Percentiles rank a stretch among this genome's conserved stretches.
Evolutionary conservation across 148 eudicot species (phyloP).

Genomic region (Salicornia ramosissima): DNA sequence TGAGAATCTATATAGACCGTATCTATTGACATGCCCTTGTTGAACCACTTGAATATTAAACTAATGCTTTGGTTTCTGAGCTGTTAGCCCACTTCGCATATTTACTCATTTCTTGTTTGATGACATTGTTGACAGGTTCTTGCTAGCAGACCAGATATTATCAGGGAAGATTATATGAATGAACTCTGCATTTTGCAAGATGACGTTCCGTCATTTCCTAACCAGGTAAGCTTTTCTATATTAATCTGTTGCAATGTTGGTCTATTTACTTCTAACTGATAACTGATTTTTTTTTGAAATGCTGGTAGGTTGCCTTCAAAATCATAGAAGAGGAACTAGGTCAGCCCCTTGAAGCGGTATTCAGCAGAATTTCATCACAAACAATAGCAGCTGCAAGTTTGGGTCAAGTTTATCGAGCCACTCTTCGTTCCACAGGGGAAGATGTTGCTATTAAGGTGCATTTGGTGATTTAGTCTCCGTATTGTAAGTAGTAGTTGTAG

Average conservation of each 20-base stretch:
- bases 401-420: slow-evolving; percentile 97
- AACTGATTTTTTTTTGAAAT: slow-evolving; percentile 27
- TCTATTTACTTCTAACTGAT: slow-evolving; percentile 6
- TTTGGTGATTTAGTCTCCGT: slow-evolving; percentile 21
- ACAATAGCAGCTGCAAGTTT: slow-evolving; percentile 99
- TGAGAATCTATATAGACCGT: background rate
- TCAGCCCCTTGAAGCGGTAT: slow-evolving; percentile 91
- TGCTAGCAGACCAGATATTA: slow-evolving; percentile 95
- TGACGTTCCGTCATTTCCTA: slow-evolving; percentile 95
- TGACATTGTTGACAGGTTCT: slow-evolving; percentile 61
- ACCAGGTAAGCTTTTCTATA: slow-evolving; percentile 48
- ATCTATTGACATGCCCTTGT: background rate
- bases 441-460: slow-evolving; percentile 96
- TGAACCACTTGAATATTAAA: background rate
- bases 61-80: background rate
- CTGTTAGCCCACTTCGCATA: slow-evolving; percentile 1
- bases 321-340: slow-evolving; percentile 97
- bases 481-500: slow-evolving; percentile 12
- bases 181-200: slow-evolving; percentile 99
- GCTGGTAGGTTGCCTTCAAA: slow-evolving; percentile 75
- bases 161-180: slow-evolving; percentile 98
- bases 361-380: slow-evolving; percentile 85
- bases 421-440: slow-evolving; percentile 82
- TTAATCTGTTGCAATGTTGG: slow-evolving; percentile 6
- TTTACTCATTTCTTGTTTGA: slow-evolving; percentile 12